Evolutionary conservation across 75 land plant species (phyloP).

Genomic region (Sequoiadendron giganteum): DNA sequence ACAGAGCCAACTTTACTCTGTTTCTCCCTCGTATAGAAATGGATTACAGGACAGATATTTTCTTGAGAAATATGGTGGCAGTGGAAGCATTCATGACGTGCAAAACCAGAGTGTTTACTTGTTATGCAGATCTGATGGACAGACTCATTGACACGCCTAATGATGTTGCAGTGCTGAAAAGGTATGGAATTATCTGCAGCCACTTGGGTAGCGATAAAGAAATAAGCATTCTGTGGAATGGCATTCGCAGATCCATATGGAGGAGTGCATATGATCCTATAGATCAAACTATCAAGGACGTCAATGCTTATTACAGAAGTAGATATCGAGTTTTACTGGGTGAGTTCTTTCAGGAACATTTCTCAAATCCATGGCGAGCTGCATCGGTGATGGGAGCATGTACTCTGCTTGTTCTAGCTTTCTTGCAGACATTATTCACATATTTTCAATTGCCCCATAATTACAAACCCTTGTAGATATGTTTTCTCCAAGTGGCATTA

Average conservation of each 20-base stretch:
- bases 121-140: background rate
- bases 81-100: background rate
- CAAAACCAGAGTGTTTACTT: background rate
- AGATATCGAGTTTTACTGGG: background rate
- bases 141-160: background rate
- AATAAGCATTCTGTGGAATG: background rate
- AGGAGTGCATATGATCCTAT: background rate
- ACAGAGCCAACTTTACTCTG: background rate
- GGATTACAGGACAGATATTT: background rate
- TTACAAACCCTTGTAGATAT: too few species aligned
- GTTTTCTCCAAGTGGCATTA: too few species aligned
- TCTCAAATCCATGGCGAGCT: constrained; percentile 1
- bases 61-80: background rate
- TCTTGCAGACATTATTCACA: background rate
- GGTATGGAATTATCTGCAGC: background rate
- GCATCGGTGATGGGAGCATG: background rate
- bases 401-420: background rate
- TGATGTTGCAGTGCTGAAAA: background rate
- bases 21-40: background rate
- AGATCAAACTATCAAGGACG: background rate
- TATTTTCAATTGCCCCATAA: background rate
- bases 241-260: background rate
- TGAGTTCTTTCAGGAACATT: background rate
- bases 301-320: background rate
- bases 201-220: background rate